Conservation (phyloP, 495 filamentous ascomycete species). For the Amniculicola lignicola region DNA sequence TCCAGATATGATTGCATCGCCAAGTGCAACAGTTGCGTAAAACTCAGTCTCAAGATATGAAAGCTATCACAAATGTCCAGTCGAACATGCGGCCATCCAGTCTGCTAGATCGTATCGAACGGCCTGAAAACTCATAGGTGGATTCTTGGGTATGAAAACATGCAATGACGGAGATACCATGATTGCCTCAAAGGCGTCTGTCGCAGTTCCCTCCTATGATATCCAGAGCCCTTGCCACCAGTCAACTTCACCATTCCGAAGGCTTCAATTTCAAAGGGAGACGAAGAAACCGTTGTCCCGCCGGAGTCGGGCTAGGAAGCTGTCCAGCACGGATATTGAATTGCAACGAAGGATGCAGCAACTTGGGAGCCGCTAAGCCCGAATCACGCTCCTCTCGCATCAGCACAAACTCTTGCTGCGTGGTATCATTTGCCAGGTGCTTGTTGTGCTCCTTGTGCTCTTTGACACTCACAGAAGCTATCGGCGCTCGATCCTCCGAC, state of each 20-base stretch:
- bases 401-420: slow-evolving; percentile 49
- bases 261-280: slow-evolving; percentile 45
- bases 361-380: slow-evolving; percentile 47
- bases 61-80: too few relatives aligned
- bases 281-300: slow-evolving; percentile 44
- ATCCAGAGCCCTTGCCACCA: too few relatives aligned
- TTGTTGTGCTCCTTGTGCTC: slow-evolving; percentile 53
- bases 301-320: slow-evolving; percentile 41
- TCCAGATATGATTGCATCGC: too few relatives aligned
- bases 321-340: slow-evolving; percentile 56
- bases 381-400: slow-evolving; percentile 50
- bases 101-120: too few relatives aligned
- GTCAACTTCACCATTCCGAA: slow-evolving; percentile 1
- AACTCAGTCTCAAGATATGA: too few relatives aligned
- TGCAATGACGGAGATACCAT: too few relatives aligned
- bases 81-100: too few relatives aligned
- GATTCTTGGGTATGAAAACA: too few relatives aligned
- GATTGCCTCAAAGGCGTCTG: too few relatives aligned
- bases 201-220: too few relatives aligned
- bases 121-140: too few relatives aligned
- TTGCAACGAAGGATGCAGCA: slow-evolving; percentile 58
- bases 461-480: slow-evolving; percentile 49
- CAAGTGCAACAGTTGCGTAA: too few relatives aligned
- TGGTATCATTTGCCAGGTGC: slow-evolving; percentile 47
- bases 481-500: slow-evolving; percentile 36